Conservation (phyloP, 2,329 filamentous ascomycete species). For the Zalaria obscura region DNA sequence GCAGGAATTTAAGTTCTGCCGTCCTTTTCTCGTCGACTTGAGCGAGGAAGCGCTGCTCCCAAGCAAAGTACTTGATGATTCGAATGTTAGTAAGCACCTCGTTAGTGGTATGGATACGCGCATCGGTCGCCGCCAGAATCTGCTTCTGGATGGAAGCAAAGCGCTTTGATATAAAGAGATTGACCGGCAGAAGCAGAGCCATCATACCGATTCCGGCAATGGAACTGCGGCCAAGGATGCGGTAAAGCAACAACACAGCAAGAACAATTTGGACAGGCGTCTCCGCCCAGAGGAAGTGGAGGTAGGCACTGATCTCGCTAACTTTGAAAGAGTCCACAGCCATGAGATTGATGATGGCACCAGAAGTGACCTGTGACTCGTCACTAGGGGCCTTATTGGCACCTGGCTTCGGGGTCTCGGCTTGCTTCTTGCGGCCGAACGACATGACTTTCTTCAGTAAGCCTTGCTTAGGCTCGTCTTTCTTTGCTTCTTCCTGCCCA, state of each 20-base stretch:
- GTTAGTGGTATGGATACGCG: slow-evolving; percentile 90
- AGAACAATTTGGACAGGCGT: slow-evolving; percentile 80
- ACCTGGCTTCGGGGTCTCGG: slow-evolving; percentile 27
- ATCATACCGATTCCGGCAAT: slow-evolving; percentile 89
- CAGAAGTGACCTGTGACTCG: slow-evolving; percentile 68
- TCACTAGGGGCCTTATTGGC: slow-evolving; percentile 16
- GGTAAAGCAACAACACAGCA: slow-evolving; percentile 69
- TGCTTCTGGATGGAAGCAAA: slow-evolving; percentile 80
- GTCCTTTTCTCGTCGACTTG: slow-evolving; percentile 81
- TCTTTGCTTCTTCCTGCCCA: slow-evolving; percentile 39
- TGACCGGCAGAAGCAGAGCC: slow-evolving; percentile 75
- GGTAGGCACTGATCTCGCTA: slow-evolving; percentile 81
- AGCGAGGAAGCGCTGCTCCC: slow-evolving; percentile 81
- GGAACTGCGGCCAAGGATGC: slow-evolving; percentile 81
- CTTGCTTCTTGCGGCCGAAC: slow-evolving; percentile 48
- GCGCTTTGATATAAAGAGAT: slow-evolving; percentile 72
- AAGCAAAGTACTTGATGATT: slow-evolving; percentile 98
- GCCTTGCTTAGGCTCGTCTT: slow-evolving; percentile 25
- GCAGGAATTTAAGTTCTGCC: slow-evolving; percentile 62
- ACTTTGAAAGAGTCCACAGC: slow-evolving; percentile 99
- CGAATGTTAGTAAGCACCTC: slow-evolving; percentile 94
- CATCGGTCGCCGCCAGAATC: slow-evolving; percentile 87
- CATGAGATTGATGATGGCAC: slow-evolving; percentile 99
- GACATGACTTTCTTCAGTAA: slow-evolving; percentile 33
- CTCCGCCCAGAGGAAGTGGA: slow-evolving; percentile 89